A percentile compares a stretch with the other conserved stretches of the same genome.
Conservation (phyloP, 1,284 basidiomycete genomes). For the Flammula alnicola region DNA sequence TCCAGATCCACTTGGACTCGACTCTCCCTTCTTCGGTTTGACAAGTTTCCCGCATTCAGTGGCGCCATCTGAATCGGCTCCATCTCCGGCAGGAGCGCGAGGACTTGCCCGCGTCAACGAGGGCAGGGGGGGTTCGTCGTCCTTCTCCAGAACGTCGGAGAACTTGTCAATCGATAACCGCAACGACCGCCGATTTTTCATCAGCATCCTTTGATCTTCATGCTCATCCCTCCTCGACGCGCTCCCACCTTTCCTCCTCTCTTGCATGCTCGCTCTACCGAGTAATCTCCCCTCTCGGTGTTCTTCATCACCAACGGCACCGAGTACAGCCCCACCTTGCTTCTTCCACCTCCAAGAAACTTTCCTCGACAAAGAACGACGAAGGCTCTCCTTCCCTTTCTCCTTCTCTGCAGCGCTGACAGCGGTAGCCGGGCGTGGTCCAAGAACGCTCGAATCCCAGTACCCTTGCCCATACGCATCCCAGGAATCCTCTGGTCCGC, state of each 20-base stretch:
- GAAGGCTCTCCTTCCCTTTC: conserved; percentile 21
- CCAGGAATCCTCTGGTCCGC: conserved; percentile 42
- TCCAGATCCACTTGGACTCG: conserved; percentile 22
- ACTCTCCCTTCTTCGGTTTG: conserved; percentile 8
- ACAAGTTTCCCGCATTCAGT: neutral
- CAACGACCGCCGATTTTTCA: conserved; percentile 29
- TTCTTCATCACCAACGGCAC: conserved; percentile 7
- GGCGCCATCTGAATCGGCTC: neutral
- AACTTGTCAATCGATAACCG: conserved; percentile 37
- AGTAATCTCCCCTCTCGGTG: conserved; percentile 10
- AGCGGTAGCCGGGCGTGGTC: neutral
- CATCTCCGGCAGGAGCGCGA: neutral
- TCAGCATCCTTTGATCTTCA: conserved; percentile 13
- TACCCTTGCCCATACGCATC: conserved; percentile 10
- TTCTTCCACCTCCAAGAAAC: conserved; percentile 48
- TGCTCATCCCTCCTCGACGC: conserved; percentile 14
- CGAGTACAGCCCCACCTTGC: conserved; percentile 24
- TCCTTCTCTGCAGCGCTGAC: conserved; percentile 12
- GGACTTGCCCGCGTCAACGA: neutral
- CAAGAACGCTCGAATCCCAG: conserved; percentile 21
- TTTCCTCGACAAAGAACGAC: conserved; percentile 47
- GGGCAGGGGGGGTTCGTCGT: conserved; percentile 4
- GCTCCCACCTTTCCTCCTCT: conserved; percentile 23
- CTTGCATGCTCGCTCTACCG: conserved; percentile 39
- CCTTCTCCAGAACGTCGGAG: conserved; percentile 18